Percentiles rank a stretch among this genome's conserved stretches.
Evolutionary conservation across 176 grass and related monocot genomes (phyloP).

Genomic region (Raddia distichophylla): DNA sequence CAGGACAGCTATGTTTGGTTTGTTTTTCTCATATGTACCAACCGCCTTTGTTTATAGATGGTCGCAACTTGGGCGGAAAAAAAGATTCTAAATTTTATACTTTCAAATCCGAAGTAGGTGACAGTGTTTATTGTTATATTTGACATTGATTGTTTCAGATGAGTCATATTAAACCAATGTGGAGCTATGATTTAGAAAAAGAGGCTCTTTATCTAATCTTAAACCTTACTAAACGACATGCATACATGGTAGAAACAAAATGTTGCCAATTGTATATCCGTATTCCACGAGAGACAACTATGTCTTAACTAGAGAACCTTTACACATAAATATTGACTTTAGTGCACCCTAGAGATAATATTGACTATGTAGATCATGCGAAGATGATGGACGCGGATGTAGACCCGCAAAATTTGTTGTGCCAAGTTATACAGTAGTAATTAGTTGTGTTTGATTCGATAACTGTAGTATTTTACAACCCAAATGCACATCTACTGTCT

Average conservation of each 20-base stretch:
- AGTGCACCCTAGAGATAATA: too few species aligned
- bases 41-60: background rate
- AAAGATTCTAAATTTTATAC: background rate
- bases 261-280: too few species aligned
- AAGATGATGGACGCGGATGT: too few species aligned
- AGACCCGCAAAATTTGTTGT: background rate
- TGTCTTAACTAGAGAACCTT: too few species aligned
- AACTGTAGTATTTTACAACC: background rate
- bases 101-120: background rate
- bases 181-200: background rate
- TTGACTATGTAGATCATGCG: background rate
- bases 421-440: background rate
- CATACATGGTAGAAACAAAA: background rate
- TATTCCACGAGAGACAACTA: too few species aligned
- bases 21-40: slow-evolving; percentile 21
- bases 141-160: background rate
- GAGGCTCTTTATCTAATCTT: background rate
- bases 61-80: background rate
- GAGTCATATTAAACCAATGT: background rate
- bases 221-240: background rate
- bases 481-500: background rate
- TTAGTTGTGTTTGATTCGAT: background rate
- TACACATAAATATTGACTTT: too few species aligned
- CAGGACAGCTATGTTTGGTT: background rate
- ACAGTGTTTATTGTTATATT: background rate